Base-by-base conservation (phyloP, 2,329 filamentous ascomycete species). In the Colletotrichum tamarilloi region DNA sequence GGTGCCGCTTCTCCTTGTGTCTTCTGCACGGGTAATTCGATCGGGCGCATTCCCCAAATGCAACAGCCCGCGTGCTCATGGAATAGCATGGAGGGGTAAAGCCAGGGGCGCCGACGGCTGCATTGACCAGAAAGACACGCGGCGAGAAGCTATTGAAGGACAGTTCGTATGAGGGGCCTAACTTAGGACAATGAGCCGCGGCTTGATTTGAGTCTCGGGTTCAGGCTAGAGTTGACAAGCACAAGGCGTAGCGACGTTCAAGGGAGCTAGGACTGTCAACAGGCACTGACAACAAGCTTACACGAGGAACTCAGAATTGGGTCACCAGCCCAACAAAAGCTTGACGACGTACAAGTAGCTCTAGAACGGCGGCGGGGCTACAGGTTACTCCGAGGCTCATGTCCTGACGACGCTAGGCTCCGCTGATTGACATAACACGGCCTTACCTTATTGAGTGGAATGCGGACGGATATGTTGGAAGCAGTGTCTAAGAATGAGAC, bases 371-470 rank as follows among this genome's bases (percentile, higher is more conserved):
- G 53, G 64, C 26, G 55, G 63, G 57, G 57, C 52, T 57, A 57
- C 30, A 57, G 42, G 64, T 62, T 57, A 62, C 49, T 49, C 68
- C 49, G 69, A 68, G 19, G 64, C 65, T 68, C 65, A 22, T 30
- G 60, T 38, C 57, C 56, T 24, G 57, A 42, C 57, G 42, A 38
- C 62, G 57, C 55, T 30, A 59, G 67, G 46, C 66, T 59, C 62
- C 66, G 60, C 71, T 66, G 67, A 62, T 66, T 71, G 60, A 71
- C 46, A 65, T 11, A 19, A 55, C 28, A 56, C 32, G 9, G 53
- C 8, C 52, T 38, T 46, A 69, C 32, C 60, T 73, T 70, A 70
- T 60, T 73, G 67, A 60, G 71, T 73, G 71, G 67, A 73, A 65
- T 70, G 70, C 7, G 58, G 67, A 62, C 7, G 58, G 67, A 62